Percentiles rank a stretch among this genome's conserved stretches.
These are phyloP conservation scores for Sporothrix brasiliensis DNA, from an alignment of 2,329 filamentous ascomycete species.

Conservation along the genomic window DNA sequence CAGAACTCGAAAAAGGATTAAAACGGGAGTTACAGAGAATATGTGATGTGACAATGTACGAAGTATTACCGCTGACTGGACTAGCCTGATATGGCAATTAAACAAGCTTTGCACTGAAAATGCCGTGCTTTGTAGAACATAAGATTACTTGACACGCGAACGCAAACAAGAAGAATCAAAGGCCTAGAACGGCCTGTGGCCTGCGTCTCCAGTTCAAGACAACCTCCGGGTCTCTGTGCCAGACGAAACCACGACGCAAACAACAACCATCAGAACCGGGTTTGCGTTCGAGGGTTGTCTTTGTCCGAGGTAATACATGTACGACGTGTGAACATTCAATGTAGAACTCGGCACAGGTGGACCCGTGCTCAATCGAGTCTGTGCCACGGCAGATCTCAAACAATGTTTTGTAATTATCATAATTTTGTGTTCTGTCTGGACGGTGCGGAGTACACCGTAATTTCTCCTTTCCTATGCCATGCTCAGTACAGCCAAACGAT, in stretches of 20 bases:
- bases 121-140: background rate
- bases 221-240: background rate
- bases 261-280: background rate
- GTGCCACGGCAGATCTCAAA: background rate
- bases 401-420: background rate
- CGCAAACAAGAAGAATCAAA: background rate
- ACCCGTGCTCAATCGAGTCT: background rate
- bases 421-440: background rate
- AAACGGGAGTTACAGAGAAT: background rate
- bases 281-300: background rate
- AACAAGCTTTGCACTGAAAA: constrained; percentile 14
- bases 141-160: too few relatives aligned
- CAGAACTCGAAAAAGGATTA: background rate
- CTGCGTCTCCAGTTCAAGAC: background rate
- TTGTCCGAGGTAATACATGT: background rate
- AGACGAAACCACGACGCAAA: background rate
- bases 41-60: background rate
- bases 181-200: constrained; percentile 13
- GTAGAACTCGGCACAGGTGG: background rate
- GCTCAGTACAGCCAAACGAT: background rate
- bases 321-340: background rate
- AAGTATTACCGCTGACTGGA: background rate
- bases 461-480: background rate
- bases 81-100: constrained; percentile 22
- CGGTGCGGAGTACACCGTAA: background rate